phyloP scores from a whole-genome alignment of 73 alveolate genomes.

The Paramecium caudatum region DNA sequence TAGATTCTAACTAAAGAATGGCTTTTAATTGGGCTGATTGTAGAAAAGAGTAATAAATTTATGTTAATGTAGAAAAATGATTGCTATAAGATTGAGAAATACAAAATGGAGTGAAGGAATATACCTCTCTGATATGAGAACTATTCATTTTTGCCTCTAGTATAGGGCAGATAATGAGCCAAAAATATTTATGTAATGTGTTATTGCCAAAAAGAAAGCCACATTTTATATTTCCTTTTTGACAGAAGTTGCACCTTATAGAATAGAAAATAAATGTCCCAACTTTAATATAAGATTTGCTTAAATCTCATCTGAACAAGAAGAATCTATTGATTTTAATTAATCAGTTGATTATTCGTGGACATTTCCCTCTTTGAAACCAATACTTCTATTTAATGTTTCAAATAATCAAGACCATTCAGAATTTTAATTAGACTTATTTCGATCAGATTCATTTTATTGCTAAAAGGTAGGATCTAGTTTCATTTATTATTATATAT shows the following conservation, averaged over 20 bases:
- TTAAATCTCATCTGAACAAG: not conserved
- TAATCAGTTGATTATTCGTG: constrained; percentile 41
- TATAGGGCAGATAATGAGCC: not conserved
- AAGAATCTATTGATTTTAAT: not conserved
- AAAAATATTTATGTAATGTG: constrained; percentile 26
- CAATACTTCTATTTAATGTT: not conserved
- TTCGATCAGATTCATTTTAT: constrained; percentile 11
- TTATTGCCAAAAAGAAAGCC: constrained; percentile 1
- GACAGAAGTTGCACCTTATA: constrained; percentile 32
- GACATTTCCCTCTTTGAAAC: constrained; percentile 52
- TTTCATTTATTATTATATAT: not conserved
- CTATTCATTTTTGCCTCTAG: not conserved
- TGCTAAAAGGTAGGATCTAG: not conserved
- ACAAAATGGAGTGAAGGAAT: constrained; percentile 65
- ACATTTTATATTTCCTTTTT: constrained; percentile 16
- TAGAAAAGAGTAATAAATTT: constrained; percentile 36
- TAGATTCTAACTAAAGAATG: not conserved
- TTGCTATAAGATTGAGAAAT: not conserved
- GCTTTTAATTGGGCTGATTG: constrained; percentile 54
- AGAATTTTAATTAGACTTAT: not conserved
- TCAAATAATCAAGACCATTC: not conserved
- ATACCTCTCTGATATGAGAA: constrained; percentile 39
- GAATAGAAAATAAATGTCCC: constrained; percentile 1
- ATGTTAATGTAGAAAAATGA: constrained; percentile 3
- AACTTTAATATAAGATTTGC: not conserved